Conservation (phyloP, 139 green algal species). For the Asterochloris sp. region DNA sequence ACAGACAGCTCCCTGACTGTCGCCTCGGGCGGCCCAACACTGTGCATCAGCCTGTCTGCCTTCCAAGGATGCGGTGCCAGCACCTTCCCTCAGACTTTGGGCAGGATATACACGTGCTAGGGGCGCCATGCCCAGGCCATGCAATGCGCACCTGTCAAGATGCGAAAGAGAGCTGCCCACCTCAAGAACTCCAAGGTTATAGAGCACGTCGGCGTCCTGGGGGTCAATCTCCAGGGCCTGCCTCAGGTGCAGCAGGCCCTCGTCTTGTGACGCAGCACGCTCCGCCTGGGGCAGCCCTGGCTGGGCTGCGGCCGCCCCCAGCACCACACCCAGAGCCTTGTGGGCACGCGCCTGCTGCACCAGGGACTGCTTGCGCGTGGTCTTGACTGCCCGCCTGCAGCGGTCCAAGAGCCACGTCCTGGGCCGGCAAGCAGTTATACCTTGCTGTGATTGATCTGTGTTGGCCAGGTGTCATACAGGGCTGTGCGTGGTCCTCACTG, state of each 20-base stretch:
- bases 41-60: too few species aligned
- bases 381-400: conserved; percentile 11
- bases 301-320: not conserved
- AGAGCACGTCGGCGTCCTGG: conserved; percentile 7
- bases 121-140: too few species aligned
- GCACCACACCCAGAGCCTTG: conserved; percentile 1
- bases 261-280: conserved; percentile 9
- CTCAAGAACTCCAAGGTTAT: conserved; percentile 10
- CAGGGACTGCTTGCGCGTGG: not conserved
- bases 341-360: conserved; percentile 4
- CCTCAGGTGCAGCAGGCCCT: not conserved
- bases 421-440: too few species aligned
- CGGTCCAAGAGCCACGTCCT: too few species aligned
- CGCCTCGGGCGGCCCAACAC: too few species aligned
- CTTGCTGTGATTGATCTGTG: not conserved
- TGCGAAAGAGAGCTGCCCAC: not conserved
- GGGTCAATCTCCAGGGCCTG: conserved; percentile 9
- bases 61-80: too few species aligned
- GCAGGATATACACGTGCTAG: too few species aligned
- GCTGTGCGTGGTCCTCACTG: too few species aligned
- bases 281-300: conserved; percentile 10
- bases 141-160: too few species aligned
- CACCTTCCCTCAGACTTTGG: too few species aligned
- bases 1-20: too few species aligned
- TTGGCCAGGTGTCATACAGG: not conserved